phyloP scores from a whole-genome alignment of 2,329 filamentous ascomycete genomes.

The Epichloe sp. region DNA sequence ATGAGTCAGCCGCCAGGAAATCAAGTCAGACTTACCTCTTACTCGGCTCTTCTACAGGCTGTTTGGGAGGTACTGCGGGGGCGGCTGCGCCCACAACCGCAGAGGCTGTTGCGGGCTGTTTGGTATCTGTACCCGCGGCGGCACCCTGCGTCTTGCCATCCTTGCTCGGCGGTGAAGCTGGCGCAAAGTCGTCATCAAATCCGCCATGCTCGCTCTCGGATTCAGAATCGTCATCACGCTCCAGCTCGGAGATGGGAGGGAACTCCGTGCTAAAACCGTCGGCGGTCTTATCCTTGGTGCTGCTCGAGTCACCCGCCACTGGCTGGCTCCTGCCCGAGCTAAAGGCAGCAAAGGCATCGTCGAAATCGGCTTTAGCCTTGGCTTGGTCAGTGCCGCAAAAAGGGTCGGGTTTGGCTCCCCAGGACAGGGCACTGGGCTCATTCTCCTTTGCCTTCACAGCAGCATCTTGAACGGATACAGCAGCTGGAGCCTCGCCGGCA shows the following conservation, averaged over 20 bases:
- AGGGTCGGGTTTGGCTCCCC: constrained; percentile 26
- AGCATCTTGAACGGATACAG: constrained; percentile 7
- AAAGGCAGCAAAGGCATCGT: constrained; percentile 73
- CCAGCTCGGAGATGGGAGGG: constrained; percentile 81
- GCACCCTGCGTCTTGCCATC: constrained; percentile 8
- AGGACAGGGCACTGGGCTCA: constrained; percentile 3
- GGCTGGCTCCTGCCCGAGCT: constrained; percentile 35
- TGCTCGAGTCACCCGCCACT: constrained; percentile 27
- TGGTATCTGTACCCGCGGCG: background rate
- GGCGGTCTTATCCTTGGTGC: constrained; percentile 26
- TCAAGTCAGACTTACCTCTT: constrained; percentile 13
- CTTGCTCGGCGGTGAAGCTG: constrained; percentile 37
- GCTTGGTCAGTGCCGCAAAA: constrained; percentile 40
- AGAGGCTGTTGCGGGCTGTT: constrained; percentile 1
- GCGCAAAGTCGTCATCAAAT: constrained; percentile 87
- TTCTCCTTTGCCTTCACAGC: constrained; percentile 9
- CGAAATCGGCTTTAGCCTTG: constrained; percentile 68
- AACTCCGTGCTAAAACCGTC: constrained; percentile 64
- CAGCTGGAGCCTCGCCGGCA: constrained; percentile 14
- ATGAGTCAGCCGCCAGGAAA: background rate
- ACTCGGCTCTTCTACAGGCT: constrained; percentile 11
- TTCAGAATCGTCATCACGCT: constrained; percentile 72
- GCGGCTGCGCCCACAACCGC: background rate
- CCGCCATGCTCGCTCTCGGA: constrained; percentile 66
- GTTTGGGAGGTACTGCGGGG: constrained; percentile 15